Conservation (phyloP, 31 red algal species). For the Odonthalia washingtoniensis region DNA sequence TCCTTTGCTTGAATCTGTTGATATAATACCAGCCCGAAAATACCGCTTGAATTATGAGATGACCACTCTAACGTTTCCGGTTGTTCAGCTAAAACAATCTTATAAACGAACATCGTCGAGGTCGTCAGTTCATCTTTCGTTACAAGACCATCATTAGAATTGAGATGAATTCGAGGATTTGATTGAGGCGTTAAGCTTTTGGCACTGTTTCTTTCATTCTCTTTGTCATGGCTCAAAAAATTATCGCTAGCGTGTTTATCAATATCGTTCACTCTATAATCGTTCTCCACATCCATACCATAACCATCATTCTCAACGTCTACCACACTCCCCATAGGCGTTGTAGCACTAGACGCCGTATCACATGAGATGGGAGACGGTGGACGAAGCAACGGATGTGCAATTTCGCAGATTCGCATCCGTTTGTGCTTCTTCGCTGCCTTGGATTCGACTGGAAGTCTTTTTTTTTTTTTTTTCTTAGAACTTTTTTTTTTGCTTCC, state of each 20-base stretch:
- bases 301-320: too few relatives aligned
- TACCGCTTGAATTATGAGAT: background rate
- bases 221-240: too few relatives aligned
- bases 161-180: background rate
- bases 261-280: too few relatives aligned
- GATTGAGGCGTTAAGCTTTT: too few relatives aligned
- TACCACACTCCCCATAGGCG: background rate
- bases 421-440: conserved; percentile 65
- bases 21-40: conserved; percentile 38
- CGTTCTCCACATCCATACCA: too few relatives aligned
- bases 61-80: background rate
- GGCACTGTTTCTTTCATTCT: too few relatives aligned
- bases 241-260: background rate
- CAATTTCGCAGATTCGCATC: conserved; percentile 61
- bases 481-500: conserved; percentile 18
- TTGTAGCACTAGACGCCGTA: too few relatives aligned
- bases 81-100: background rate
- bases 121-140: background rate
- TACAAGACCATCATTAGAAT: background rate
- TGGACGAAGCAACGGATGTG: conserved; percentile 35
- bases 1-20: conserved; percentile 54
- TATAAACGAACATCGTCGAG: background rate
- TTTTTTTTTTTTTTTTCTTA: conserved; percentile 9
- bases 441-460: conserved; percentile 43
- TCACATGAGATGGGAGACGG: too few relatives aligned